Base-by-base conservation (phyloP, 768 basidiomycete genomes). In the Kwoniella bestiolae region DNA sequence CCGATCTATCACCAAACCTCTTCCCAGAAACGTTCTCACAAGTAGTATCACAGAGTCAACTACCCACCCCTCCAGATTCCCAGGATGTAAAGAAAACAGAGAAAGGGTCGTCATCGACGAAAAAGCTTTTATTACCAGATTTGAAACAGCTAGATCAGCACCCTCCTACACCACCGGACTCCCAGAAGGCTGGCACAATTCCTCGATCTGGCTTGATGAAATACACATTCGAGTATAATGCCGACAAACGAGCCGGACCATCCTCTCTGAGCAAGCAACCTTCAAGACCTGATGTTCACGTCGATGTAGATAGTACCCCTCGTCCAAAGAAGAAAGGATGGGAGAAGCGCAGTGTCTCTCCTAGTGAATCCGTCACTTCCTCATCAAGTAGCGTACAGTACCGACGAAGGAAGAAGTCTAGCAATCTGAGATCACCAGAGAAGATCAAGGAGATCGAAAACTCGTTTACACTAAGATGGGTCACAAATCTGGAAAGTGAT, bases 341-440 rank as follows among this genome's bases (percentile, higher is more conserved):
- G 62, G 53, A 56, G 18, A 3, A 18, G 3, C 51, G 28, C 28
- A 28, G 18, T 29, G 14, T 18, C 29, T 59, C 57, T 8, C 45
- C 57, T n/a, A n/a, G n/a, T n/a, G n/a, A n/a, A 6, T 59, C 57
- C 7, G 11, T 18, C 29, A 34, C 52, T 11, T 21, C 52, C 25
- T 52, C 50, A 23, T 12, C 50, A 1, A 16, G 29, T 47, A 47
- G 46, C n/a, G n/a, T n/a, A n/a, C n/a, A 25, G 46, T 8, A 21
- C 46, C 18, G 26, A 3, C 29, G 29, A 1, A 23, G 26, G 2
- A 63, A 32, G 53, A 56, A 49, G 29, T 28, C 35, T 26, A 63
- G 53, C 32, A 63, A 63, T n/a, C 45, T 63, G 31, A 38, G 62
- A 23, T 21, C n/a, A n/a, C 5, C n/a, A n/a, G 25, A 23, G 25